Evolutionary conservation across 306 rosid genomes (phyloP), one percentile per base, ranked within the genome.

Genomic region (Acmispon strigosus): DNA sequence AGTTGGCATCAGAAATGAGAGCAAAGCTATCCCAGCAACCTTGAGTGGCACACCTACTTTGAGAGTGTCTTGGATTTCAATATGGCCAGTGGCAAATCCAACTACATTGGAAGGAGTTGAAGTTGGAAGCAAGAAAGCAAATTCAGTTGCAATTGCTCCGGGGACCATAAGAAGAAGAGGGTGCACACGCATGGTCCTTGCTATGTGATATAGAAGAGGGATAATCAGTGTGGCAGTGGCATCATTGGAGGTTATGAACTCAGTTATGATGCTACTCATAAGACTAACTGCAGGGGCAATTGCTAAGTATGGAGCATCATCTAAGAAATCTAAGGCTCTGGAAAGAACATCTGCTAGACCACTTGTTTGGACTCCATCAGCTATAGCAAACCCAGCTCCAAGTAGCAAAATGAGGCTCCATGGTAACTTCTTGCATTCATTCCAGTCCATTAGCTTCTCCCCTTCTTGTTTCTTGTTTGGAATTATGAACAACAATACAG

Each of bases 361-460:
- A 29, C 91, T 89, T 0, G 86, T 76, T 59, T 81, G 76, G 6
- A 89, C 90, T 0, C 97, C 97, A 12, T 91, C 97, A 0, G 97
- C 97, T 42, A 89, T 56, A 72, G 97, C 97, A 34, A 91, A 91
- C 0, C 96, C 97, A 7, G 96, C 96, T 18, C 97, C 97, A 0
- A 91, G 80, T 3, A 91, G 81, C 39, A 91, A 59, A 56, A 91
- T 79, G 1, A 91, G 88, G 78, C 61, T 86, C 97, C 97, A 91
- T 0, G 97, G 97, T 12, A 91, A 83, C 80, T 82, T 89, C 80
- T 85, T 87, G 88, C 97, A 91, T 71, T 89, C 91, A 79, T 87
- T 87, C 97, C 96, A 91, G 73, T 89, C 96, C 97, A 91, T 89
- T 55, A 91, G 77, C 75, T 75, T 91, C 81, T 91, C 93, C 1